A percentile compares a stretch with the other conserved stretches of the same genome.
phyloP scores from a whole-genome alignment of 495 filamentous ascomycete genomes.

The Penicillium dipodomyicola region DNA sequence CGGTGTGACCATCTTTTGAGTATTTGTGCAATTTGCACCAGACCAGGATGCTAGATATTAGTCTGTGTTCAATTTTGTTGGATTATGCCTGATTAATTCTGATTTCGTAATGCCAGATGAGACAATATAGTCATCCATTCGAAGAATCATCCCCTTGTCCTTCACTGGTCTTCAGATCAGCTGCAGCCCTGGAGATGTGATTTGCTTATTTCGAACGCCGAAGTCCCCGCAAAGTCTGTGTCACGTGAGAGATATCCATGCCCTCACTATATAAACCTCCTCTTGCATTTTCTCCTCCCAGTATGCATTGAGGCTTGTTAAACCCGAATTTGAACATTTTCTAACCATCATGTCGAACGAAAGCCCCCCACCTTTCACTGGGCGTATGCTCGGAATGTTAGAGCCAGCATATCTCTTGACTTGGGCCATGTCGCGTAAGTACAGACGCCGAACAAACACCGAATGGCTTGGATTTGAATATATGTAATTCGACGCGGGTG shows the following conservation, averaged over 20 bases:
- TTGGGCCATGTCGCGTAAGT: slow-evolving; percentile 38
- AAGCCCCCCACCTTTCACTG: slow-evolving; percentile 15
- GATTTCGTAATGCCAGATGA: neutral
- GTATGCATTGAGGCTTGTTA: neutral
- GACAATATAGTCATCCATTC: neutral
- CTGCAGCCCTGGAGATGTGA: neutral
- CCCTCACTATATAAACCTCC: slow-evolving; percentile 2
- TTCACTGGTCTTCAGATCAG: neutral
- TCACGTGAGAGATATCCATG: slow-evolving; percentile 2
- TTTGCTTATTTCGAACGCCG: slow-evolving; percentile 7
- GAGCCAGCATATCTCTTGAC: slow-evolving; percentile 33
- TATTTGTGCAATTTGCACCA: slow-evolving; percentile 23
- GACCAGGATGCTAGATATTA: slow-evolving; percentile 22
- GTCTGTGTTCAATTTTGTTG: slow-evolving; percentile 13
- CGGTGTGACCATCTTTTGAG: slow-evolving; percentile 17
- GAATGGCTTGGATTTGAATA: neutral
- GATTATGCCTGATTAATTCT: neutral
- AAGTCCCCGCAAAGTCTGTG: neutral
- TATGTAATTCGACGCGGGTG: neutral
- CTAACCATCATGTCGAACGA: slow-evolving; percentile 16
- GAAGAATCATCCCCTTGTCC: neutral
- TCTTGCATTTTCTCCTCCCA: neutral
- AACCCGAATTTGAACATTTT: neutral
- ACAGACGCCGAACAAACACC: slow-evolving; percentile 2
- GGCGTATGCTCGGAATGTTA: slow-evolving; percentile 26